Evolutionary conservation across 116 monocot genomes (phyloP).

Genomic region (Papilionanthe hybrid): DNA sequence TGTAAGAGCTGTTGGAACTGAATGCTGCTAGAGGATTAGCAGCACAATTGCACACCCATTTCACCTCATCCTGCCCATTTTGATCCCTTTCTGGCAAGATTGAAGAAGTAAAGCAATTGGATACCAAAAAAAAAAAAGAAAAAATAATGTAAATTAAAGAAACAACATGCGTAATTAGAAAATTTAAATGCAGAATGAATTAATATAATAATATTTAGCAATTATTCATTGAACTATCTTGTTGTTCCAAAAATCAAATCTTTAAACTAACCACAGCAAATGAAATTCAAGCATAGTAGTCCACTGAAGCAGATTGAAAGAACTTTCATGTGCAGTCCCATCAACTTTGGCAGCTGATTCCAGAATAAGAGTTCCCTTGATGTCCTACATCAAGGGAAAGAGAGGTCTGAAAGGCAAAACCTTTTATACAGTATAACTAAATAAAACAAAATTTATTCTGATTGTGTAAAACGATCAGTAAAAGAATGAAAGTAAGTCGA

Average conservation of each 20-base stretch:
- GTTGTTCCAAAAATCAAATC: not conserved
- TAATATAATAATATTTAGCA: not conserved
- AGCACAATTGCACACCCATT: constrained; percentile 62
- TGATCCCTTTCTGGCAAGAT: constrained; percentile 22
- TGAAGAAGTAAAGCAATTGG: constrained; percentile 5
- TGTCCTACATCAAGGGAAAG: constrained; percentile 10
- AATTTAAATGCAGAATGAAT: constrained; percentile 1
- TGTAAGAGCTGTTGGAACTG: constrained; percentile 27
- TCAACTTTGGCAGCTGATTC: constrained; percentile 10
- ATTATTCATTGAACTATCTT: not conserved
- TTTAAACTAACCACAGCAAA: constrained; percentile 42
- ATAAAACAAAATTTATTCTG: not conserved
- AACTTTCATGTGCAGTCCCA: constrained; percentile 37
- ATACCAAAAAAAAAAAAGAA: constrained; percentile 2
- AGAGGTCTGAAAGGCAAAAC: not conserved
- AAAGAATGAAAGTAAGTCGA: not conserved
- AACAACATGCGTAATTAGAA: not conserved
- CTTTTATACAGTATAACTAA: constrained; percentile 6
- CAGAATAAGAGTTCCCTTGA: not conserved
- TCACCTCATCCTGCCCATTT: constrained; percentile 13
- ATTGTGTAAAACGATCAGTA: not conserved
- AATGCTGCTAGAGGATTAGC: constrained; percentile 22
- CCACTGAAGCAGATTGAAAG: constrained; percentile 18
- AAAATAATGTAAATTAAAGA: not conserved
- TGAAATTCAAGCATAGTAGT: constrained; percentile 27